phyloP scores from a whole-genome alignment of 306 rosid genomes.

The Arachis stenosperma region DNA sequence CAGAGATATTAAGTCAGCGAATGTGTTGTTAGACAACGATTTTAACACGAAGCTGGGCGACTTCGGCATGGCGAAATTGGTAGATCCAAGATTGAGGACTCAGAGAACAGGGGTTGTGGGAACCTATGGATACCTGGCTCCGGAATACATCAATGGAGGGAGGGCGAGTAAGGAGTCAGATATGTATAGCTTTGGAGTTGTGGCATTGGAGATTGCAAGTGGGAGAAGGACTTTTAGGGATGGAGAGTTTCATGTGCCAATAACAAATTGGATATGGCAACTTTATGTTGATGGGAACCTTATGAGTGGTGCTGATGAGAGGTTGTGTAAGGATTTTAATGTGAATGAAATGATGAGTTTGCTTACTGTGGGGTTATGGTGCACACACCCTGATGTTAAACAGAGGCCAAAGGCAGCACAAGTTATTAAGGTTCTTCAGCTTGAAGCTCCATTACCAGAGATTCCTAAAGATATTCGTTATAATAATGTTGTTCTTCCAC shows the following conservation, averaged over 20 bases:
- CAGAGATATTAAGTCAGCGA: conserved; percentile 57
- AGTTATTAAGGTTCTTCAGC: conserved; percentile 46
- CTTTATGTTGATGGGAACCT: conserved; percentile 40
- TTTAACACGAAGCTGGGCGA: conserved; percentile 57
- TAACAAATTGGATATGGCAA: conserved; percentile 36
- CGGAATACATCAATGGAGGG: conserved; percentile 43
- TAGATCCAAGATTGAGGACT: conserved; percentile 43
- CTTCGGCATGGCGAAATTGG: conserved; percentile 55
- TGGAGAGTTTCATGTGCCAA: conserved; percentile 38
- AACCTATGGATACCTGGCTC: conserved; percentile 52
- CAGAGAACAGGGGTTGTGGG: conserved; percentile 46
- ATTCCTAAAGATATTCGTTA: conserved; percentile 37
- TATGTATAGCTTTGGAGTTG: conserved; percentile 61
- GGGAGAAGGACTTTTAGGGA: conserved; percentile 45
- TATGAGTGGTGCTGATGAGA: conserved; percentile 41
- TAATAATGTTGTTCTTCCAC: neutral
- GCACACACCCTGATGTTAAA: conserved; percentile 34
- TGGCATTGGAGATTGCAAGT: conserved; percentile 60
- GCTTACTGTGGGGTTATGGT: conserved; percentile 45
- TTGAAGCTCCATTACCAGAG: conserved; percentile 30
- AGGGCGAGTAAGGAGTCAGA: conserved; percentile 50
- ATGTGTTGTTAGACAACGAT: conserved; percentile 50
- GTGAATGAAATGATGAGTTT: conserved; percentile 34
- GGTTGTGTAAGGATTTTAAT: conserved; percentile 22
- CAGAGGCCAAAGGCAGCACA: conserved; percentile 46